Percentiles rank a stretch among this genome's conserved stretches.
Conservation (phyloP, 2,329 filamentous ascomycete genomes). For the Pseudogymnoascus sp. region DNA sequence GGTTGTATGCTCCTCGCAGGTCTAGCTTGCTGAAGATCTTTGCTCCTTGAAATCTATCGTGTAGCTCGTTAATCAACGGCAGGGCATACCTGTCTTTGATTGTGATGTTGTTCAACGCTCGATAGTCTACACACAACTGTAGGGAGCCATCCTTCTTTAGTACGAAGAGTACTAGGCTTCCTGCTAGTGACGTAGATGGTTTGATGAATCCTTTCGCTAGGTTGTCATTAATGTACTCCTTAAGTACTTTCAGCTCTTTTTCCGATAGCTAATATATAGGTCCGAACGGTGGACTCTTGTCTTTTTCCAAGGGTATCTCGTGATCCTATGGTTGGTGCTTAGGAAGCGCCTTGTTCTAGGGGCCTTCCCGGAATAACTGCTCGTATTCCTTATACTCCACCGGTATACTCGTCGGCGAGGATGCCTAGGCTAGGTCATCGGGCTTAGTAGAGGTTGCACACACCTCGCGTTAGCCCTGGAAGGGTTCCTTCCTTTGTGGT, state of each 20-base stretch:
- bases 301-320: background rate
- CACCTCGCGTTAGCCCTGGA: background rate
- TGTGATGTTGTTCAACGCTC: slow-evolving; percentile 28
- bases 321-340: background rate
- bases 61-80: slow-evolving; percentile 27
- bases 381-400: background rate
- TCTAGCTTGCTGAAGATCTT: slow-evolving; percentile 28
- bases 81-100: slow-evolving; percentile 29
- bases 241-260: slow-evolving; percentile 14
- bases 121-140: slow-evolving; percentile 30
- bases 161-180: slow-evolving; percentile 26
- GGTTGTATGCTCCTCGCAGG: slow-evolving; percentile 27
- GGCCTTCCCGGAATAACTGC: background rate
- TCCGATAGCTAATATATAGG: slow-evolving; percentile 15
- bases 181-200: slow-evolving; percentile 14
- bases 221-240: slow-evolving; percentile 17
- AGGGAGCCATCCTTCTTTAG: slow-evolving; percentile 25
- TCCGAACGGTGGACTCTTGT: background rate
- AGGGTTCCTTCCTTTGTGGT: background rate
- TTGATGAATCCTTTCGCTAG: slow-evolving; percentile 18
- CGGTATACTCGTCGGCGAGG: background rate
- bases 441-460: background rate
- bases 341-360: background rate
- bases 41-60: slow-evolving; percentile 19
- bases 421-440: background rate